Evolutionary conservation across 169 alveolate genomes (phyloP).

Genomic region (Plasmodium yoelii): DNA sequence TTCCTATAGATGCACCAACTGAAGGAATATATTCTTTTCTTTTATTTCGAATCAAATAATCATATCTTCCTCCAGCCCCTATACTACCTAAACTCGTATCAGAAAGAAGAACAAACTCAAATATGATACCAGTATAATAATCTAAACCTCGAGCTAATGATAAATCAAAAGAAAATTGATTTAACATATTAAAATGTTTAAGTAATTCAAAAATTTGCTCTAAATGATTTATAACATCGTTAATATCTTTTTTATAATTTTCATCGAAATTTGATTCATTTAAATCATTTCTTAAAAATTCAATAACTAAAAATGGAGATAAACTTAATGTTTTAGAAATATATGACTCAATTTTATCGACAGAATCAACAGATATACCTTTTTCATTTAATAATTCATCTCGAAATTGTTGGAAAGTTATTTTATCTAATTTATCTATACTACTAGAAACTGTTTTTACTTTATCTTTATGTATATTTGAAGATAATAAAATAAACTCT

Average conservation of each 20-base stretch:
- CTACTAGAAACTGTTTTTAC: slow-evolving; percentile 94
- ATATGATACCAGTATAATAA: slow-evolving; percentile 97
- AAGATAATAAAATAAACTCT: slow-evolving; percentile 91
- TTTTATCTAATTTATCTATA: slow-evolving; percentile 97
- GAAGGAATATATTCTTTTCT: slow-evolving; percentile 93
- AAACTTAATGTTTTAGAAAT: slow-evolving; percentile 89
- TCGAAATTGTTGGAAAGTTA: slow-evolving; percentile 94
- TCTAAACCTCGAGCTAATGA: slow-evolving; percentile 97
- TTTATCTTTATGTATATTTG: slow-evolving; percentile 91
- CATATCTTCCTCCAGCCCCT: slow-evolving; percentile 99
- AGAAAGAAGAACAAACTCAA: slow-evolving; percentile 93
- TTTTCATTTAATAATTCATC: slow-evolving; percentile 92
- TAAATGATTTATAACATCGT: slow-evolving; percentile 43
- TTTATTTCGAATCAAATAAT: slow-evolving; percentile 94
- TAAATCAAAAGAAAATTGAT: slow-evolving; percentile 89
- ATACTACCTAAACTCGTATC: slow-evolving; percentile 93
- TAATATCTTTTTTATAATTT: slow-evolving; percentile 71
- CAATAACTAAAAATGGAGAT: slow-evolving; percentile 80
- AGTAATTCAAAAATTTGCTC: slow-evolving; percentile 79
- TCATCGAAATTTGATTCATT: slow-evolving; percentile 66
- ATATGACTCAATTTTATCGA: slow-evolving; percentile 88
- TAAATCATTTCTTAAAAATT: slow-evolving; percentile 82
- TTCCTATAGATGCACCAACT: slow-evolving; percentile 96
- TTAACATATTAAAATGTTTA: slow-evolving; percentile 74
- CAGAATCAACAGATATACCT: slow-evolving; percentile 89